Conservation (phyloP, 768 basidiomycete genomes). For the Serpula lacrymans region DNA sequence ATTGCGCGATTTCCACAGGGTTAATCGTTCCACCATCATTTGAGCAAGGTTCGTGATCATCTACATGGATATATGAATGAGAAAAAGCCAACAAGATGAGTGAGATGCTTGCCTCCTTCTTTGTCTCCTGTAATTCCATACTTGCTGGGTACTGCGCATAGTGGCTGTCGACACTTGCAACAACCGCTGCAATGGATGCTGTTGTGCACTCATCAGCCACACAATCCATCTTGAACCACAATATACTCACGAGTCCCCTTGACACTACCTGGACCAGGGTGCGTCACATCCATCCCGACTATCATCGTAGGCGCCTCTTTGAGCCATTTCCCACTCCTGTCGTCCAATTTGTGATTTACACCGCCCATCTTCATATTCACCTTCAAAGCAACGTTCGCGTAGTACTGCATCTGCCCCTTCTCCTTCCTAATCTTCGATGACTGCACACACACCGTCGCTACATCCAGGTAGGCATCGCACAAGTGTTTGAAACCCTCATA, state of each 20-base stretch:
- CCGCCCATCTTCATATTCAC: slow-evolving; percentile 56
- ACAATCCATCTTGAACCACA: neutral
- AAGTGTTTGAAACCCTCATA: slow-evolving; percentile 53
- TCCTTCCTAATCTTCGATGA: slow-evolving; percentile 67
- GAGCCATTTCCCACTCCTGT: slow-evolving; percentile 36
- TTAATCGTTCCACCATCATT: slow-evolving; percentile 49
- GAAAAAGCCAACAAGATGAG: neutral
- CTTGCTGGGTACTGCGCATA: slow-evolving; percentile 51
- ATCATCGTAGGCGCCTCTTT: slow-evolving; percentile 43
- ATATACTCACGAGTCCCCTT: slow-evolving; percentile 38
- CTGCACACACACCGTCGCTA: slow-evolving; percentile 71
- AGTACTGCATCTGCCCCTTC: slow-evolving; percentile 50
- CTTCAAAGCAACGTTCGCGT: slow-evolving; percentile 54
- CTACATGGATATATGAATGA: slow-evolving; percentile 10
- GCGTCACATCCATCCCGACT: slow-evolving; percentile 66
- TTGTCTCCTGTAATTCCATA: slow-evolving; percentile 49
- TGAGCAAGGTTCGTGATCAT: slow-evolving; percentile 47
- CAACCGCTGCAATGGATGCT: slow-evolving; percentile 53
- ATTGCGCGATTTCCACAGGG: slow-evolving; percentile 35
- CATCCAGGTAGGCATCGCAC: slow-evolving; percentile 47
- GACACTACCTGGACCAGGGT: slow-evolving; percentile 73
- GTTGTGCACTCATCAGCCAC: neutral
- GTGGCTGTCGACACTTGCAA: slow-evolving; percentile 42
- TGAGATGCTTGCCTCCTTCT: slow-evolving; percentile 59
- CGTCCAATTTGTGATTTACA: slow-evolving; percentile 46